Evolutionary conservation across 208 protist genomes (phyloP).

Genomic region (Polymyxa betae): DNA sequence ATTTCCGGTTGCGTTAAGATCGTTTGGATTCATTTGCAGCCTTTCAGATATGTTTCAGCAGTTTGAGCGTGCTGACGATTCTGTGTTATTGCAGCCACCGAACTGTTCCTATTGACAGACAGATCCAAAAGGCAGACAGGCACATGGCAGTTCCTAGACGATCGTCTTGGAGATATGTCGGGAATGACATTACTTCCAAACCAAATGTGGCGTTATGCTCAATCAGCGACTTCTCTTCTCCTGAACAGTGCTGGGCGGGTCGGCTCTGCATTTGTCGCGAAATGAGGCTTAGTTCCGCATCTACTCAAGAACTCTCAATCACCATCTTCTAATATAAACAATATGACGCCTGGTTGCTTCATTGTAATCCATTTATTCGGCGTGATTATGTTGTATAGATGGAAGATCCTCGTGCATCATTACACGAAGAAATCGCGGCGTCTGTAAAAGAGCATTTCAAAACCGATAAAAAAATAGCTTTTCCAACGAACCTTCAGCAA

Average conservation of each 20-base stretch:
- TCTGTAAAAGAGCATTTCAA: background rate
- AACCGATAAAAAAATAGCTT: background rate
- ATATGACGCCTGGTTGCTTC: no score
- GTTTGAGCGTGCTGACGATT: no score
- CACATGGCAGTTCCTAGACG: background rate
- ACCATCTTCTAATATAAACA: background rate
- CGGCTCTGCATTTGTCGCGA: background rate
- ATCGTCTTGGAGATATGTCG: background rate
- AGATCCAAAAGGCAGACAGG: background rate
- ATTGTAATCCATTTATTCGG: background rate
- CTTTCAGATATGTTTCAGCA: no score
- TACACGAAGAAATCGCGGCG: background rate
- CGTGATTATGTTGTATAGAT: background rate
- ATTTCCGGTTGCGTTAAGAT: background rate
- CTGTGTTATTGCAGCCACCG: background rate
- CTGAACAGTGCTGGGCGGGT: no score
- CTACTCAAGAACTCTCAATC: background rate
- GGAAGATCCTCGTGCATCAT: conserved; percentile 41
- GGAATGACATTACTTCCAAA: background rate
- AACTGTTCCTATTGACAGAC: background rate
- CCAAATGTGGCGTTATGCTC: background rate
- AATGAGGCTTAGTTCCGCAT: background rate
- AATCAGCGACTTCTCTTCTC: background rate
- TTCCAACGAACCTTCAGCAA: conserved; percentile 46
- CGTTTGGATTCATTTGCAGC: no score